Evolutionary conservation across 2,329 filamentous ascomycete species (phyloP), one percentile per base, ranked within the genome.

Genomic region (Calonectria ilicicola): DNA sequence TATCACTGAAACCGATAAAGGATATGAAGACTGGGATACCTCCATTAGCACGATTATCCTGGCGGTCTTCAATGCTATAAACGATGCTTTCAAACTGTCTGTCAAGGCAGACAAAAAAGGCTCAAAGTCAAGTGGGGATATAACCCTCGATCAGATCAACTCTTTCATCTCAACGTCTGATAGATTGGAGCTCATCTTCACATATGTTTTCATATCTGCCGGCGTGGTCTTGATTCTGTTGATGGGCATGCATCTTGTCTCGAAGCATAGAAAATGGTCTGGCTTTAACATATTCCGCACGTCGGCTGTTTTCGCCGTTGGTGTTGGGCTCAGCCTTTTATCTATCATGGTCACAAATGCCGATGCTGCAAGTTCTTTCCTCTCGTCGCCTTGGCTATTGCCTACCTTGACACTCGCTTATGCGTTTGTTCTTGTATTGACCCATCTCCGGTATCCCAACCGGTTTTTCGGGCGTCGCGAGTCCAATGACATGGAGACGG

Each of bases 381-480:
- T 71, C 23, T 1, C 29, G 12, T 56, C 68, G 3, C 64, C 72
- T 1, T 65, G 63, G 72, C 68, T 38, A 15, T 23, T 73, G 46
- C 68, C 72, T 7, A 70, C 69, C 4, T 32, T 73, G 17, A 47
- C 65, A 2, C 60, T 67, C 2, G 10, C n/a, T n/a, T 67, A 60
- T 26, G 27, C 40, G 1, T 2, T 60, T 21, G 21, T 67, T 10
- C 79, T 79, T 1, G 72, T 75, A 0, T 82, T 81, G 42, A 86
- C 63, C n/a, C 72, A 73, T 19, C 8, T 73, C 4, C 82, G 90
- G 38, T 27, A 65, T 5, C 65, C 70, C 7, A 23, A 65, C 4
- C 35, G 38, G 10, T 38, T 67, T 38, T 47, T 67, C 17, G 3
- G 27, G 15, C 44, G 14, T 10, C 40, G 44, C 23, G 10, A 29